Conservation (phyloP, 2,329 filamentous ascomycete species). For the Talaromyces sp. region DNA sequence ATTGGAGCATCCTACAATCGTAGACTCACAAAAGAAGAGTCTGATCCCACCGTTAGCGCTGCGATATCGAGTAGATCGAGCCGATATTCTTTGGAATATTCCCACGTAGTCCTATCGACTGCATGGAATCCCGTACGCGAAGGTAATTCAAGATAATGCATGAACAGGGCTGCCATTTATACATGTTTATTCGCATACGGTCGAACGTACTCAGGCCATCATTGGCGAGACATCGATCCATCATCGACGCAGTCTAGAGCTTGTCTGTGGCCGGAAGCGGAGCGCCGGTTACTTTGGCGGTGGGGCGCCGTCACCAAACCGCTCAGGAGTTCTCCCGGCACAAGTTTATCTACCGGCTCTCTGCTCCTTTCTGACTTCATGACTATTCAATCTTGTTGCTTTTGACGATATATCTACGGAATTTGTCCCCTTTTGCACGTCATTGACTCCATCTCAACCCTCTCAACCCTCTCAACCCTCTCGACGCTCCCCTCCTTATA, state of each 20-base stretch:
- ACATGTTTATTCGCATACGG: background rate
- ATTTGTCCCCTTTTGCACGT: background rate
- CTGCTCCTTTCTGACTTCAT: background rate
- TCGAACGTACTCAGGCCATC: no score
- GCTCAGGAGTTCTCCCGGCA: background rate
- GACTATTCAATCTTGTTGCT: background rate
- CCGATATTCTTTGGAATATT: background rate
- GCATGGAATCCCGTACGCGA: background rate
- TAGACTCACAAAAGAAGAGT: no score
- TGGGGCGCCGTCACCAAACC: background rate
- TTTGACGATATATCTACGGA: background rate
- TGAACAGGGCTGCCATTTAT: background rate
- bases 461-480: background rate
- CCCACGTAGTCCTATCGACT: background rate
- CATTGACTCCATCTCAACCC: background rate
- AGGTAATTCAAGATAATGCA: background rate
- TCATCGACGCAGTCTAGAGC: background rate
- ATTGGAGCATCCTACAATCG: background rate
- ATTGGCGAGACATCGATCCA: background rate
- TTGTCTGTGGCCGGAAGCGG: background rate
- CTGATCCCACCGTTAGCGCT: constrained; percentile 1
- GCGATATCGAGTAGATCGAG: background rate
- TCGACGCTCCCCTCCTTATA: background rate
- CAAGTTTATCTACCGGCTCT: background rate
- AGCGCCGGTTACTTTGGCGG: background rate